Percentiles rank a stretch among this genome's conserved stretches.
Conservation (phyloP, 2,329 filamentous ascomycete genomes). For the Chrysoporthe deuterocubensis region DNA sequence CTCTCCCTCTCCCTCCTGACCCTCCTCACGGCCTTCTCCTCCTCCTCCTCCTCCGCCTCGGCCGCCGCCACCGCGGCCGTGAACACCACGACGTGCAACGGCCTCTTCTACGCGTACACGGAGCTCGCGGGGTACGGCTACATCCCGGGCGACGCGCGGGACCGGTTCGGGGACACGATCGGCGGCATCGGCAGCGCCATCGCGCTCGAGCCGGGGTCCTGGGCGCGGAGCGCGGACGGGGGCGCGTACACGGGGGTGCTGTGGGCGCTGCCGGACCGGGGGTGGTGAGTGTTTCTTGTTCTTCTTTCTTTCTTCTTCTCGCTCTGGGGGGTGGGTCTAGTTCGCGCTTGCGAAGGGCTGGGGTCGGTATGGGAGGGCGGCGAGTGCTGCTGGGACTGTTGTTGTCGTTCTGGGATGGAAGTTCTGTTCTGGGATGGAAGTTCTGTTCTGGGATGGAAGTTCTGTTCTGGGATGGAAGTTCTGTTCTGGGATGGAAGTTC, state of each 20-base stretch:
- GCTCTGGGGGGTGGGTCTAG: no score
- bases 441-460: no score
- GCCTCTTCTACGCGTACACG: conserved; percentile 67
- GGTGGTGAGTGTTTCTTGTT: conserved; percentile 52
- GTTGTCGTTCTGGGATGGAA: no score
- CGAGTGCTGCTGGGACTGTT: neutral
- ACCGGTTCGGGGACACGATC: conserved; percentile 72
- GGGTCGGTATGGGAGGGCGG: neutral
- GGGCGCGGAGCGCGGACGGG: conserved; percentile 53
- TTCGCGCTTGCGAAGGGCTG: neutral
- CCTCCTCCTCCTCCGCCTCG: neutral
- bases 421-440: no score
- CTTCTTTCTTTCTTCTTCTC: neutral
- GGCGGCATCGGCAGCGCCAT: conserved; percentile 59
- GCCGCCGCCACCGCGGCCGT: conserved; percentile 25
- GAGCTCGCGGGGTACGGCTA: conserved; percentile 70
- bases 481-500: no score
- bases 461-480: no score
- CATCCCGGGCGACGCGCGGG: conserved; percentile 59
- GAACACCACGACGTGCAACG: conserved; percentile 54
- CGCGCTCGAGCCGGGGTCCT: conserved; percentile 40
- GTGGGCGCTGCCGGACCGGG: conserved; percentile 68
- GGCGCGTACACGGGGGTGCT: conserved; percentile 63
- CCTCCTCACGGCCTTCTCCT: neutral
- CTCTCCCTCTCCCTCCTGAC: neutral